Evolutionary conservation across 805 yeast species (phyloP).

Genomic region (Starmerella bombicola): DNA sequence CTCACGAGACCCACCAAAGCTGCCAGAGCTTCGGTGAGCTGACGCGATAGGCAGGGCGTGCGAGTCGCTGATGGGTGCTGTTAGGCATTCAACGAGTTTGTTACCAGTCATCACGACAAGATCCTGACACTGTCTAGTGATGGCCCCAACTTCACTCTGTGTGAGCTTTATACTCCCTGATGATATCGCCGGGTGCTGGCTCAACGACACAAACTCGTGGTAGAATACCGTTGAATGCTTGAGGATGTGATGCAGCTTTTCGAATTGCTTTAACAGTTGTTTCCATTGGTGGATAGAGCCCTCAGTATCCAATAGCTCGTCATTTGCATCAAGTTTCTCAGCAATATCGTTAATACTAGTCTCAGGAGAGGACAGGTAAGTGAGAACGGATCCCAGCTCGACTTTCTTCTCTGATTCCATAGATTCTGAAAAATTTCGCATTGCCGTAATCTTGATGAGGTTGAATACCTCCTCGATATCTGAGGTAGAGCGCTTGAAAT

Average conservation of each 20-base stretch:
- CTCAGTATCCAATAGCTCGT: constrained; percentile 8
- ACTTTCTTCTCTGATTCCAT: constrained; percentile 5
- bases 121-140: constrained; percentile 9
- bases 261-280: constrained; percentile 8
- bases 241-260: constrained; percentile 13
- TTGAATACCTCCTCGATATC: constrained; percentile 16
- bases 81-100: constrained; percentile 10
- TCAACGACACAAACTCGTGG: constrained; percentile 20
- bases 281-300: constrained; percentile 19
- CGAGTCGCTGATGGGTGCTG: constrained; percentile 8
- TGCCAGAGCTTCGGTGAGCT: constrained; percentile 6
- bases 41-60: constrained; percentile 15
- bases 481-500: constrained; percentile 33
- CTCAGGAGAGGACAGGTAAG: background rate
- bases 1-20: background rate
- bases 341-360: background rate
- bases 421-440: constrained; percentile 9
- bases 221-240: constrained; percentile 18
- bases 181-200: constrained; percentile 8
- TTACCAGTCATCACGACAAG: constrained; percentile 5
- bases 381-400: constrained; percentile 14
- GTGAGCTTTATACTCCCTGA: constrained; percentile 4
- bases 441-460: constrained; percentile 3
- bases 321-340: background rate
- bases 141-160: constrained; percentile 3